These are phyloP conservation scores for Prasinococcaceae sp. DNA, from an alignment of 139 green algal species.

Conservation along the genomic window DNA sequence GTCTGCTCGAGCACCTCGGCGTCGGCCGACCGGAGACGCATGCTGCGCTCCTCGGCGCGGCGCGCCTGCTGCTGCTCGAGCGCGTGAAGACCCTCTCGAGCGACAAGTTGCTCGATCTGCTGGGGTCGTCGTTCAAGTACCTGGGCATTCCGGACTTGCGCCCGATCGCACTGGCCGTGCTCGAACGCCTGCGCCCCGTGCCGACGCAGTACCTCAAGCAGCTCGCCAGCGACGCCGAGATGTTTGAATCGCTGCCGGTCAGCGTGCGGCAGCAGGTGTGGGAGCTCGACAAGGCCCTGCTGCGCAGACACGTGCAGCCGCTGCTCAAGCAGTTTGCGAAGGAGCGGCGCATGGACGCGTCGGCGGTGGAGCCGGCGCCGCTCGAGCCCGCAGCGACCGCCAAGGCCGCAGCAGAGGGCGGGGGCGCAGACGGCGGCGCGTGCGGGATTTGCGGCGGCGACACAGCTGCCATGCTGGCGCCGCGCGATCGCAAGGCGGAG, in stretches of 20 bases:
- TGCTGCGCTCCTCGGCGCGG: not conserved
- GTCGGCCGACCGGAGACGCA: conserved; percentile 3
- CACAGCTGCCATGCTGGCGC: too few species aligned
- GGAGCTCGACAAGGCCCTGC: conserved; percentile 1
- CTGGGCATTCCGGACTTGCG: conserved; percentile 15
- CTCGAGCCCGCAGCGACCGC: too few species aligned
- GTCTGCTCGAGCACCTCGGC: conserved; percentile 3
- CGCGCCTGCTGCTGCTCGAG: not conserved
- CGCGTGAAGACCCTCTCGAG: not conserved
- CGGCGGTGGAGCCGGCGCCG: too few species aligned
- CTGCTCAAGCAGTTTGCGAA: not conserved
- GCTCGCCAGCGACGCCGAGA: not conserved
- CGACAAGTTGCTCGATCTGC: conserved; percentile 2
- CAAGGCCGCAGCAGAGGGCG: too few species aligned
- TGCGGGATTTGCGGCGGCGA: too few species aligned
- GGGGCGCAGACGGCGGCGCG: too few species aligned
- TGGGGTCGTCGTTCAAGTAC: conserved; percentile 13
- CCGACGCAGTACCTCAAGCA: conserved; percentile 14
- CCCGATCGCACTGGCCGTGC: conserved; percentile 5
- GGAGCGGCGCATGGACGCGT: too few species aligned
- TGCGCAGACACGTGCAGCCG: not conserved
- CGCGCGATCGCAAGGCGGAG: too few species aligned
- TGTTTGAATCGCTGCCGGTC: conserved; percentile 6
- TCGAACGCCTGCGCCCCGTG: conserved; percentile 5
- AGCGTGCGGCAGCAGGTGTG: conserved; percentile 13